Evolutionary conservation across 345 rosid genomes (phyloP), one percentile per base, ranked within the genome.

Genomic region (Eucalyptus pauciflora): DNA sequence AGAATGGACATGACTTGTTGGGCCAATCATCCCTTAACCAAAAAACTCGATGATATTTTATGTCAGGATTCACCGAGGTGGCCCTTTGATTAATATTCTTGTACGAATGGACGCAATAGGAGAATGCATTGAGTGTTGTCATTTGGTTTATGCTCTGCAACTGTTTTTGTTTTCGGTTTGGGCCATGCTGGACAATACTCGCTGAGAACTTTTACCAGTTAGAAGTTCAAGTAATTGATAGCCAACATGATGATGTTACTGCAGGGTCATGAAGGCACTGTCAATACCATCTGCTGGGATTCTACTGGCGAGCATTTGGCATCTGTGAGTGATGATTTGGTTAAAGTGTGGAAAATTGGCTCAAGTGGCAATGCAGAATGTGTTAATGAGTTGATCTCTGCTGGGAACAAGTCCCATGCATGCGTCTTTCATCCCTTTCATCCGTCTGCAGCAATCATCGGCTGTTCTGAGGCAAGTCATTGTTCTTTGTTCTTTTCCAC

Each of bases 281-380:
- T 96, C 67, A 94, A 89, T 88, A 92, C 94, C 43, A 91, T 96
- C 33, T 95, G 96, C 91, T 95, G 98, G 98, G 94, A 94, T 87
- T 87, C 94, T 37, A 87, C 91, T 11, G 98, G 98, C 4, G 94
- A 94, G 86, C 93, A 52, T 89, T 89, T 96, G 76, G 96, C 95
- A 45, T 93, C 98, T 18, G 95, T 95, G 87, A 95, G 98, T 81
- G 96, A 95, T 54, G 96, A 94, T 50, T 88, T 92, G 90, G 95
- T 96, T 29, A 92, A 91, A 88, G 96, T 95, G 52, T 95, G 98
- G 98, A 91, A 71, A 9, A 71, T 95, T 56, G 94, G 95, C 37
- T 91, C 96, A 8, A 51, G 80, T n/a, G 41, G 54, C 67, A 33
- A 89, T 37, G 87, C 80, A 69, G 87, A 87, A 76, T 87, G 86